Conservation (phyloP, 495 filamentous ascomycete species). For the Penicillium canariense region DNA sequence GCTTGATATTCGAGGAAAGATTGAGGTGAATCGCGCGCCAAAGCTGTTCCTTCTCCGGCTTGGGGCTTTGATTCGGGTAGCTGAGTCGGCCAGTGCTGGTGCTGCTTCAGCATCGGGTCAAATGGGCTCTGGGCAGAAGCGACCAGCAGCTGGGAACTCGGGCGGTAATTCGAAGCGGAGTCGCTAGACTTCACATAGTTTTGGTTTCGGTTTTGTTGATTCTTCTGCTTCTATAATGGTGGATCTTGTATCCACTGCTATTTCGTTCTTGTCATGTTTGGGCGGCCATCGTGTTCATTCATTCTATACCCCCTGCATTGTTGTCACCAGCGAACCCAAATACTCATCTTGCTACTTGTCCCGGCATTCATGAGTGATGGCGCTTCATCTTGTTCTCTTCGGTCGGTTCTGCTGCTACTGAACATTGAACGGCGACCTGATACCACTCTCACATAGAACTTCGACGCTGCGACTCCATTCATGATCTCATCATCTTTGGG, state of each 20-base stretch:
- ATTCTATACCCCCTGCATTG: conserved; percentile 30
- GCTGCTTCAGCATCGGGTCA: neutral
- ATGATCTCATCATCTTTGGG: neutral
- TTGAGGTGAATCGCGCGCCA: conserved; percentile 42
- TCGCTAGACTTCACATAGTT: conserved; percentile 20
- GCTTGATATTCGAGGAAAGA: conserved; percentile 33
- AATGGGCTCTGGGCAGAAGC: conserved; percentile 34
- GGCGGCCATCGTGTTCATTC: conserved; percentile 26
- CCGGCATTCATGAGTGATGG: neutral
- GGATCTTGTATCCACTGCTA: neutral
- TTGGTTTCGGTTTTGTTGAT: neutral
- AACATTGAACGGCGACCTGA: neutral
- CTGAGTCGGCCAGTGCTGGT: conserved; percentile 23
- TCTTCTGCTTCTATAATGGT: neutral
- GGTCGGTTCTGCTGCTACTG: neutral
- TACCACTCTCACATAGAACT: neutral
- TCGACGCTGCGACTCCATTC: neutral
- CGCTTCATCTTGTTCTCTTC: neutral
- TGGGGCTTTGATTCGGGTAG: conserved; percentile 28
- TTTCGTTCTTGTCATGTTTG: conserved; percentile 15
- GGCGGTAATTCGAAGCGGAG: conserved; percentile 36
- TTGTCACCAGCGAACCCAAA: conserved; percentile 3
- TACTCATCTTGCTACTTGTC: neutral
- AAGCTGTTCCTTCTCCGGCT: conserved; percentile 37
- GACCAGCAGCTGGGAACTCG: conserved; percentile 30